Evolutionary conservation across 768 basidiomycete genomes (phyloP).

Genomic region (Arthromyces matolae): DNA sequence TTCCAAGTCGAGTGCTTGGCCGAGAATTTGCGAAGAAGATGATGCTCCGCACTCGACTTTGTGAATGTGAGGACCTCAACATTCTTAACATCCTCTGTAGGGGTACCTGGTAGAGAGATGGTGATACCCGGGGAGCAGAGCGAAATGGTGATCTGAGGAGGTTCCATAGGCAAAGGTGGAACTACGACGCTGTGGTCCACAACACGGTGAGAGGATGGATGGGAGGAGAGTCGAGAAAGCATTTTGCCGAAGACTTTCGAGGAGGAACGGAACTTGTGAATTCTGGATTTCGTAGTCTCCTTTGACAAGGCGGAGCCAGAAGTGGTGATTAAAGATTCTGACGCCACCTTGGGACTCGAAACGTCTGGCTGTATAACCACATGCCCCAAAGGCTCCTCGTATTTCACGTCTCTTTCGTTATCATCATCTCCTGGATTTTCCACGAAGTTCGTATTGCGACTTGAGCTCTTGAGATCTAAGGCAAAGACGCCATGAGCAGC

Average conservation of each 20-base stretch:
- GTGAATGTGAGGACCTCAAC: neutral
- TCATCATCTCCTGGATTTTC: neutral
- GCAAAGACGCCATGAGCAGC: slow-evolving; percentile 4
- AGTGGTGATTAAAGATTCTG: neutral
- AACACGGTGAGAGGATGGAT: slow-evolving; percentile 1
- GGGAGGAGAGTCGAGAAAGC: slow-evolving; percentile 14
- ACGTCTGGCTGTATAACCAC: neutral
- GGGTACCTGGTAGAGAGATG: neutral
- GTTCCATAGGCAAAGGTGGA: slow-evolving; percentile 5
- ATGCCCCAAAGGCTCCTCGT: neutral
- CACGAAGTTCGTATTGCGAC: neutral
- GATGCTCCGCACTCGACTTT: neutral
- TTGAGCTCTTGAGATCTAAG: slow-evolving; percentile 4
- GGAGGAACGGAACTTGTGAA: slow-evolving; percentile 9
- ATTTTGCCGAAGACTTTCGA: slow-evolving; percentile 15
- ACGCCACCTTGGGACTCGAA: neutral
- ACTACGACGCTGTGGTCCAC: neutral
- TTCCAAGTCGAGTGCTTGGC: slow-evolving; percentile 14
- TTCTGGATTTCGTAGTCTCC: slow-evolving; percentile 1
- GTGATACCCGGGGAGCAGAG: slow-evolving; percentile 13
- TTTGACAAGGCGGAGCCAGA: too few species aligned
- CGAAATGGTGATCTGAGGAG: slow-evolving; percentile 13
- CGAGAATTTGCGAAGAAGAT: neutral
- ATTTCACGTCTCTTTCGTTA: neutral
- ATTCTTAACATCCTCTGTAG: neutral